These are phyloP conservation scores for Cercis canadensis DNA, from an alignment of 306 rosid species.

Conservation along the genomic window DNA sequence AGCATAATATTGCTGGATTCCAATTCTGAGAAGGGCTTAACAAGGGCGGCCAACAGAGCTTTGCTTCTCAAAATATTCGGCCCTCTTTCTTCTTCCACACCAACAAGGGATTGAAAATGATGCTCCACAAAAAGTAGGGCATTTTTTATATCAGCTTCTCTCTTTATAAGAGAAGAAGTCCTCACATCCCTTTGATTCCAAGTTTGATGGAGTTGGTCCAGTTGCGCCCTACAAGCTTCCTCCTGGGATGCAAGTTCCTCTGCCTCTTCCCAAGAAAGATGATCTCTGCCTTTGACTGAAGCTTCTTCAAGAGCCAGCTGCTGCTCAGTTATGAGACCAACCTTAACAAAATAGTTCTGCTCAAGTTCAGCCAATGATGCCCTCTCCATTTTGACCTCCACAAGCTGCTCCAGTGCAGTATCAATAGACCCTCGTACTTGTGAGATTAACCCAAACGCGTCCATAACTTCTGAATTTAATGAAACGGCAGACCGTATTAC, in stretches of 20 bases:
- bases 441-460: conserved; percentile 88
- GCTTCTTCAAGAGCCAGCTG: conserved; percentile 97
- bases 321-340: conserved; percentile 87
- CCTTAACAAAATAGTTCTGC: conserved; percentile 80
- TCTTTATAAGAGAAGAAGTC: conserved; percentile 69
- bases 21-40: conserved; percentile 78
- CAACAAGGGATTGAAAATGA: conserved; percentile 74
- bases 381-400: conserved; percentile 85
- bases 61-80: conserved; percentile 59
- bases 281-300: conserved; percentile 87
- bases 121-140: conserved; percentile 65
- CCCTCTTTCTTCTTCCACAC: conserved; percentile 62
- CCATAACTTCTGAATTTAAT: conserved; percentile 86
- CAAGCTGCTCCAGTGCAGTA: conserved; percentile 78
- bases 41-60: conserved; percentile 62
- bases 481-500: conserved; percentile 82
- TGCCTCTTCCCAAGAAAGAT: conserved; percentile 99
- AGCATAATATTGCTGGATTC: conserved; percentile 68
- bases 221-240: conserved; percentile 92
- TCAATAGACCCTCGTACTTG: conserved; percentile 88
- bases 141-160: conserved; percentile 86
- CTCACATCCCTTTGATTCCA: conserved; percentile 92
- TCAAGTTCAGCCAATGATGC: conserved; percentile 81
- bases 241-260: conserved; percentile 97
- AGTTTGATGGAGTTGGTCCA: conserved; percentile 86